A percentile compares a stretch with the other conserved stretches of the same genome.
Conservation (phyloP, 2,329 filamentous ascomycete species). For the Aspergillus niger region DNA sequence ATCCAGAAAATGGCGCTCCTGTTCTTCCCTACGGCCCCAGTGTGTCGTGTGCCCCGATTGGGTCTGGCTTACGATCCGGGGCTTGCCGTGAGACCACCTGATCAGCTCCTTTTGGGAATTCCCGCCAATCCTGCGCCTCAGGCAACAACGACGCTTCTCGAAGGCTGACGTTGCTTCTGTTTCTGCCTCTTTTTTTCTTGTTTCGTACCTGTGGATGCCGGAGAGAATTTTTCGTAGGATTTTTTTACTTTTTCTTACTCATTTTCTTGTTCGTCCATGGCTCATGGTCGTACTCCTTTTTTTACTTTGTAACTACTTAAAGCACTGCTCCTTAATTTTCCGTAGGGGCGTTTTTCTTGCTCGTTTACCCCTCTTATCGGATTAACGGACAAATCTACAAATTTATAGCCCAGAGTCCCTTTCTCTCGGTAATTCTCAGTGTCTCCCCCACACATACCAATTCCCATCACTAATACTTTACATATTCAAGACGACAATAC, state of each 20-base stretch:
- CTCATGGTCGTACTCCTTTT: not conserved
- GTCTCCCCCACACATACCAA: not conserved
- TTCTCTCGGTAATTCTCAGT: not conserved
- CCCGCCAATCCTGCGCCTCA: constrained; percentile 11
- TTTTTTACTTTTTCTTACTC: not conserved
- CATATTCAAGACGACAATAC: not conserved
- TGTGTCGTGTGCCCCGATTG: constrained; percentile 18
- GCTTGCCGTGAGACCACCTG: constrained; percentile 18
- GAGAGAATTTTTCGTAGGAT: not conserved
- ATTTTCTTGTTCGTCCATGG: not conserved
- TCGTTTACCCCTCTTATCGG: not conserved
- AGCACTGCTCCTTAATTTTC: not conserved
- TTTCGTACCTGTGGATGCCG: not conserved
- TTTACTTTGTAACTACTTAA: not conserved
- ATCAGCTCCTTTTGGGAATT: constrained; percentile 8
- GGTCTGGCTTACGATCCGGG: constrained; percentile 15
- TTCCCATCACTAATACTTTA: too few relatives aligned
- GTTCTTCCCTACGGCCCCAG: constrained; percentile 21
- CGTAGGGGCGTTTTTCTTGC: not conserved
- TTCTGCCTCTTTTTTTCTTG: not conserved
- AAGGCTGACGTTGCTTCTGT: constrained; percentile 13
- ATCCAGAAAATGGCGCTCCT: constrained; percentile 18
- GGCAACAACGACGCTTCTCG: constrained; percentile 17
- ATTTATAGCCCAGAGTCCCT: not conserved
- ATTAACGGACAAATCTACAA: not conserved